Conservation (phyloP, 345 rosid genomes). For the Anacardium occidentale region DNA sequence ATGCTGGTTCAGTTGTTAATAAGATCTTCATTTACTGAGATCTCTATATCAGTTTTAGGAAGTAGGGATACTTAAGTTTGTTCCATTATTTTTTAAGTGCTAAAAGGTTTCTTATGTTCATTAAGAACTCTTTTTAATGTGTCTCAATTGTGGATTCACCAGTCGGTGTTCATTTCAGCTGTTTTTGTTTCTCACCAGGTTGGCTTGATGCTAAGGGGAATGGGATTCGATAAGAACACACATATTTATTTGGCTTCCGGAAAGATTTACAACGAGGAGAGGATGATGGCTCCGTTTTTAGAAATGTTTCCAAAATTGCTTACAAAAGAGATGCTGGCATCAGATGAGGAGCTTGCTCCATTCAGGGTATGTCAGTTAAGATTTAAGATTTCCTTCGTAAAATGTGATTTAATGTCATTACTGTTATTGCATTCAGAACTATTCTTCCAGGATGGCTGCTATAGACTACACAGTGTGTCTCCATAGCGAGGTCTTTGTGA, state of each 20-base stretch:
- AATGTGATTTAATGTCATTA: conserved; percentile 17
- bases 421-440: conserved; percentile 60
- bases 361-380: conserved; percentile 81
- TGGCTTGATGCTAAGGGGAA: conserved; percentile 98
- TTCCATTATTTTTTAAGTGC: background rate
- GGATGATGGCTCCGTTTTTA: conserved; percentile 79
- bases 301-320: conserved; percentile 96
- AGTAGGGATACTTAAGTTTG: background rate
- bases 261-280: conserved; percentile 83
- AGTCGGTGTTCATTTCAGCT: conserved; percentile 13
- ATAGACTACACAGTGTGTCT: conserved; percentile 99
- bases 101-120: background rate
- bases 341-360: conserved; percentile 82
- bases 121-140: background rate
- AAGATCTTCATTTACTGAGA: background rate
- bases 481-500: conserved; percentile 98
- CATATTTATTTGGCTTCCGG: conserved; percentile 92
- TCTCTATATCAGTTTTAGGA: no score
- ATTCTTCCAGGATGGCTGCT: conserved; percentile 99
- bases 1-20: background rate
- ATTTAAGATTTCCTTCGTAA: no score
- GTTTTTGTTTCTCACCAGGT: conserved; percentile 49
- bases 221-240: conserved; percentile 90
- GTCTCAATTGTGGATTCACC: background rate
- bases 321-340: conserved; percentile 88